Evolutionary conservation across 352 stramenopile species (phyloP), one percentile per base, ranked within the genome.

Genomic region (Pythium myriotylum): DNA sequence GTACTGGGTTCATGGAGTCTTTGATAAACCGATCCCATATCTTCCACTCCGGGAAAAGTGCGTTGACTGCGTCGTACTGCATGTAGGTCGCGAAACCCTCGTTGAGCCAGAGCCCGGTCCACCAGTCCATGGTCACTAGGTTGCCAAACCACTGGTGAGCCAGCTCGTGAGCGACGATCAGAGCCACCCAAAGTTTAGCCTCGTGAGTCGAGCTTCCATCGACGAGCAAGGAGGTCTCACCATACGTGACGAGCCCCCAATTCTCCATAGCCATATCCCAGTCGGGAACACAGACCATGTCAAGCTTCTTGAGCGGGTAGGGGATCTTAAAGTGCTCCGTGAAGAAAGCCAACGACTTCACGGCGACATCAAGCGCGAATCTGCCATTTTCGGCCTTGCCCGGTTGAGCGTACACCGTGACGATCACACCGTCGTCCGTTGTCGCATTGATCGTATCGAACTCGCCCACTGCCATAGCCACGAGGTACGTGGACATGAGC

Each of bases 71-170:
- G 39, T 90, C 92, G 65, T 97, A 97, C 76, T 99, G 92, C 73
- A 97, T 97, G 79, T 94, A 99, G 42, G 82, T 89, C 9, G 96
- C 97, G 70, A 99, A 99, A 7, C 96, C n/a, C n/a, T n/a, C n/a
- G n/a, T n/a, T n/a, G n/a, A n/a, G n/a, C n/a, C n/a, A n/a, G n/a
- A n/a, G n/a, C n/a, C n/a, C n/a, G n/a, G n/a, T n/a, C n/a, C n/a
- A n/a, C n/a, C n/a, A n/a, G n/a, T n/a, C n/a, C n/a, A 99, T 99
- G 33, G 97, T 99, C 27, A 99, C 97, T 6, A 99, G 81, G 69
- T 99, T 99, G 41, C 96, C 95, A 62, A 98, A 98, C 82, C 79
- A 90, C 62, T 98, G 94, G 77, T 99, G 97, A 6, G 96, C 97
- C 2, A 99, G 74, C 74, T 99, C 97, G 71, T 99, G 97, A 32